Evolutionary conservation across 2,329 filamentous ascomycete genomes (phyloP), one percentile per base, ranked within the genome.

Genomic region (Nigrospora sphaerica): DNA sequence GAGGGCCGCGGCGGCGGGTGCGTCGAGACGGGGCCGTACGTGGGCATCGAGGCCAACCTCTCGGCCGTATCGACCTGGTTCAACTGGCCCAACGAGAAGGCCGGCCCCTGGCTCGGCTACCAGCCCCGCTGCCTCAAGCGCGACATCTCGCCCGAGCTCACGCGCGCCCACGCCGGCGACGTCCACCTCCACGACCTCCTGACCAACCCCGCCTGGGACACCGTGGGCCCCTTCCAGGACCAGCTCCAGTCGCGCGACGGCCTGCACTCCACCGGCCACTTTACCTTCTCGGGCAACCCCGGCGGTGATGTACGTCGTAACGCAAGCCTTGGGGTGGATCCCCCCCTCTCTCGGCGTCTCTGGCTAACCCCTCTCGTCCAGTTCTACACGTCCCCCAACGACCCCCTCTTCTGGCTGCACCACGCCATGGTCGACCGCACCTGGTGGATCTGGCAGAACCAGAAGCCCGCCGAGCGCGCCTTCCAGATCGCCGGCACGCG

Each of bases 271-370:
- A 58, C 55, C 39, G 64, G 62, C 0, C 64, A 67, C 45, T 66
- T 65, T 46, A 63, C 61, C n/a, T 57, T 65, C 28, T 62, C 62
- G 6, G 64, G 63, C 12, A 59, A 59, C n/a, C 65, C 64, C 13
- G 62, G 57, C 33, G 59, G 54, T 53, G 52, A 52, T 48, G 44
- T 28, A 28, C 23, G 23, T 28, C 4, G 4, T 6, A 5, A 5
- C 23, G 6, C 23, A 23, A 23, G 4, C 19, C 19, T 23, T 7
- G 19, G 7, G 19, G 19, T 23, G 4, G 19, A 23, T 7, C 19
- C 7, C 19, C 19, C 7, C 7, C 19, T 23, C 19, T 23, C 19
- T 23, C 19, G 4, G 4, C 7, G 4, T 23, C 19, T 23, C 19
- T 23, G 4, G 4, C 19, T 23, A 4, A 4, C n/a, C n/a, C n/a